Evolutionary conservation across 1,139 yeast species (phyloP), one percentile per base, ranked within the genome.

Genomic region (Candida freyschussii): DNA sequence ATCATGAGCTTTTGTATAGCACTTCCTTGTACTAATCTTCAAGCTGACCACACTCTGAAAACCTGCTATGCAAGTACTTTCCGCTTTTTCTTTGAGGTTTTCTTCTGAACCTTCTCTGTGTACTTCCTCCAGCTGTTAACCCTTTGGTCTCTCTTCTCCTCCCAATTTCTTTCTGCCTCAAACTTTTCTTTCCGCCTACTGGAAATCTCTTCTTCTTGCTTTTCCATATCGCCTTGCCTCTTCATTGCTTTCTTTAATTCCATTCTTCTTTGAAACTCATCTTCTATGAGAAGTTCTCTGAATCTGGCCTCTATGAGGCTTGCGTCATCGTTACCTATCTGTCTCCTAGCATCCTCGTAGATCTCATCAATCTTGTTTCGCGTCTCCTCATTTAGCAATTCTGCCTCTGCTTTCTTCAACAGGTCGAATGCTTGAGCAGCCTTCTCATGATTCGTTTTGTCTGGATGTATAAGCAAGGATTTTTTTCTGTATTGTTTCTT

Each of bases 401-500:
- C 21, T 6, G 24, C 9, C 34, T 60, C 64, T 3, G 69, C 67
- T 33, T 59, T 59, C 40, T 63, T 62, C 26, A 63, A 45, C 26
- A 62, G 41, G 47, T 77, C 81, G 49, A 80, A 80, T 1, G 87
- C 87, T 25, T 58, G 66, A 0, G 83, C 72, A 0, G 86, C 84
- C 12, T 62, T 57, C 1, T 62, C 57, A 44, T 78, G 71, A 26
- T 60, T 55, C 1, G 75, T 66, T 46, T 78, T 78, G 51, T 80
- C 89, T 0, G 89, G 89, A 52, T 80, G 89, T 21, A 80, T 74
- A 39, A 77, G 54, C 26, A 78, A 57, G 6, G 85, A 75, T 52
- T 75, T 76, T 52, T 65, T 68, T 24, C 86, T 57, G 50, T 69
- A 80, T 24, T 60, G 49, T 39, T 64, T 70, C 44, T 67, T 70